These are phyloP conservation scores for Trichomonas vaginalis DNA, from an alignment of 208 protist genomes.

Conservation along the genomic window DNA sequence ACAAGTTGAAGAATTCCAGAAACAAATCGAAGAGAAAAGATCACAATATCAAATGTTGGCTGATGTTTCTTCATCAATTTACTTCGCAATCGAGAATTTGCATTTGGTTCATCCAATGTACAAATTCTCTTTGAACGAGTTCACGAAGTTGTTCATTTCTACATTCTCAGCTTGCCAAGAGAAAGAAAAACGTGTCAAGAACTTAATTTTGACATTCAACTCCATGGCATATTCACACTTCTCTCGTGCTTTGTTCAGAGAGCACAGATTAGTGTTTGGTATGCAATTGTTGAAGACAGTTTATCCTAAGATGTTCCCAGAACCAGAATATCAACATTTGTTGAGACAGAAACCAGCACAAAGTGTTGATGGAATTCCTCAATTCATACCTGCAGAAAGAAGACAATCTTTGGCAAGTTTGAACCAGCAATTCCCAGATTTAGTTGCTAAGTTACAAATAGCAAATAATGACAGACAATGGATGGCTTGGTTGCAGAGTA, in stretches of 20 bases:
- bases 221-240: not conserved
- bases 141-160: conserved; percentile 52
- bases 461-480: not conserved
- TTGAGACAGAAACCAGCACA: not conserved
- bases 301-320: not conserved
- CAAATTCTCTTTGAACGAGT: conserved; percentile 72
- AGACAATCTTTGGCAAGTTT: not conserved
- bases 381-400: not conserved
- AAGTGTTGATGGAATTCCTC: not conserved
- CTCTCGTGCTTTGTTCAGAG: not conserved
- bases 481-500: not conserved
- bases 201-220: not conserved
- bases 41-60: conserved; percentile 77
- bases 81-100: conserved; percentile 69
- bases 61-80: conserved; percentile 60
- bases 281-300: not conserved
- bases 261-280: not conserved
- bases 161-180: not conserved
- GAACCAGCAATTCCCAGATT: not conserved
- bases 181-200: not conserved
- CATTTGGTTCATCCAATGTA: conserved; percentile 81
- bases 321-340: not conserved
- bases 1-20: conserved; percentile 61
- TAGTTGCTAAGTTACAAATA: not conserved
- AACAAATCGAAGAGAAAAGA: conserved; percentile 67